Conservation (phyloP, 2,329 filamentous ascomycete species). For the Ophiocordyceps camponoti-leonardi region DNA sequence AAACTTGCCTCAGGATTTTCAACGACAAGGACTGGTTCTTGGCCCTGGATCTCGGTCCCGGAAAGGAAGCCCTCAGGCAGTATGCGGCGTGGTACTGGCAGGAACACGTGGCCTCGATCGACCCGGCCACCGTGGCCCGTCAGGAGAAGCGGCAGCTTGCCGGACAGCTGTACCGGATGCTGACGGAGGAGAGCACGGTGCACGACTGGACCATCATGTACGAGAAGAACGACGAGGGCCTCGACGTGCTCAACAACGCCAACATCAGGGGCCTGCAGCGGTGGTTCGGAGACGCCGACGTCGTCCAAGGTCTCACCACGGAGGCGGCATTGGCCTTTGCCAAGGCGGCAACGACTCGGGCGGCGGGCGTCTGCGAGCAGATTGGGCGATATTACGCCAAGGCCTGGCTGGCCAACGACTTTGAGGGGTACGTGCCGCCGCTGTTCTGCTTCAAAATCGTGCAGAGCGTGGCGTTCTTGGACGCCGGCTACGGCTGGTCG, state of each 20-base stretch:
- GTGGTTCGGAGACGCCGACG: conserved; percentile 18
- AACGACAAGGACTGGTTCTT: conserved; percentile 14
- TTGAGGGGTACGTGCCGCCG: conserved; percentile 19
- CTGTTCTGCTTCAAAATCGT: conserved; percentile 25
- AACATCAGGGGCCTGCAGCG: conserved; percentile 18
- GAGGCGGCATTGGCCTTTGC: conserved; percentile 15
- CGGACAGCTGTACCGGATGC: conserved; percentile 16
- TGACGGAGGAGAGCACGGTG: conserved; percentile 18
- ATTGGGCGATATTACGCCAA: conserved; percentile 21
- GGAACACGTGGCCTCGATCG: conserved; percentile 19
- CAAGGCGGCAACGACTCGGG: conserved; percentile 7
- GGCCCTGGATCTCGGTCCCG: conserved; percentile 9
- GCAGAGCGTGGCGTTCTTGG: conserved; percentile 21
- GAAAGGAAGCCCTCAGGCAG: conserved; percentile 15
- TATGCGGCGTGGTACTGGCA: conserved; percentile 29
- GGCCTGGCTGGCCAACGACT: conserved; percentile 19
- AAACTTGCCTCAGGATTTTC: conserved; percentile 22
- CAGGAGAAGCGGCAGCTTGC: conserved; percentile 17
- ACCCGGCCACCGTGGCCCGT: conserved; percentile 9
- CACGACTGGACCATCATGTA: conserved; percentile 23
- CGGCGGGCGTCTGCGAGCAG: conserved; percentile 15
- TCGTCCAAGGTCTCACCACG: conserved; percentile 10
- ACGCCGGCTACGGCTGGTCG: conserved; percentile 19
- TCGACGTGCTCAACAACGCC: conserved; percentile 21
- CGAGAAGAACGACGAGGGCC: conserved; percentile 21